Base-by-base conservation (phyloP, 1,284 basidiomycete genomes). In the Calocybe gambosa region DNA sequence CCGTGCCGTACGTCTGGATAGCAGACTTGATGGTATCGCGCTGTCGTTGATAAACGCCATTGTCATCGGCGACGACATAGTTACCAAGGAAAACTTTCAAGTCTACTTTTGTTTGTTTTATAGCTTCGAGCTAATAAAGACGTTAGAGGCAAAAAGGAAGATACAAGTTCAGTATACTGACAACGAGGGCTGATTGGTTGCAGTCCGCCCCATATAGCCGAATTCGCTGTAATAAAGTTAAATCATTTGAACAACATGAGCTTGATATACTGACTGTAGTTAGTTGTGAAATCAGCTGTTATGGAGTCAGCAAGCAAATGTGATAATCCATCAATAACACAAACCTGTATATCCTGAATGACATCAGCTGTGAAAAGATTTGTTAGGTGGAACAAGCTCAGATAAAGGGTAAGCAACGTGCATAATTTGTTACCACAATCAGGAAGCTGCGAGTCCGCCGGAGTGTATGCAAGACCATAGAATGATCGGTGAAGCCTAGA, bases 81-180 rank as follows among this genome's bases (percentile, higher is more conserved):
- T 89, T 90, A 23, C 84, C 94, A n/a, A 93, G 73, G 66, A 74
- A 96, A 12, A 97, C 87, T 8, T 68, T 71, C 79, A 98, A 76
- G 66, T 95, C 75, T 45, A 92, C 89, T 64, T 95, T 90, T 41
- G 93, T 95, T 58, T 84, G 80, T 59, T 86, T 73, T 62, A 99
- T 70, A n/a, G 72, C 72, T 57, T 74, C 72, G 13, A 74, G 61
- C 71, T 73, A 23, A 19, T 18, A 7, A 13, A 9, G n/a, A 23
- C 26, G 13, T 18, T 38, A 40, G 36, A 28, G 15, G 23, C 2
- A 2, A 33, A 3, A 5, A 23, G 2, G 16, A 45, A 6, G 5
- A 8, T 10, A 34, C 20, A 47, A 42, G 44, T 19, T 12, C 5
- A 38, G 31, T 1, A 25, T 38, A 61, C 68, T 18, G 53, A 73